Conservation (phyloP, 78 protist species). For the Dictyostelium firmibasis region DNA sequence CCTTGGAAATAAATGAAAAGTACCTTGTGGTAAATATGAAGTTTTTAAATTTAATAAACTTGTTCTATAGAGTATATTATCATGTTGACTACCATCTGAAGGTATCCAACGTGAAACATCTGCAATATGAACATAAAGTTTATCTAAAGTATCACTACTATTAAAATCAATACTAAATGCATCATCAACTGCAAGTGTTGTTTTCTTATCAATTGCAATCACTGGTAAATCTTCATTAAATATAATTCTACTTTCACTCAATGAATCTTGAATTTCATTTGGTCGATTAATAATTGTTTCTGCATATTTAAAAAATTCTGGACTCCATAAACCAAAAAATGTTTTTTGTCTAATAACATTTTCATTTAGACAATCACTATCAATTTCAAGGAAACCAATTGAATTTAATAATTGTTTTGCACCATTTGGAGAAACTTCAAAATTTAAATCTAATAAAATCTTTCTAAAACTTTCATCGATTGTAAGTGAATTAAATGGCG, state of each 20-base stretch:
- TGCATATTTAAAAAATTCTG: not conserved
- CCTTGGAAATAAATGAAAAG: constrained; percentile 9
- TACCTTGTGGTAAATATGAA: not conserved
- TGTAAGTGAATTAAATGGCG: not conserved
- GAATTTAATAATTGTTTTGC: not conserved
- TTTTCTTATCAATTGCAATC: not conserved
- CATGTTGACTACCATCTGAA: no score
- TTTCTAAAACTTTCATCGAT: not conserved
- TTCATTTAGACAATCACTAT: not conserved
- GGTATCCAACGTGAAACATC: constrained; percentile 38
- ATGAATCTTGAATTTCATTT: not conserved
- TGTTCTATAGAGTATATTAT: not conserved
- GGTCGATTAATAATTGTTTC: not conserved
- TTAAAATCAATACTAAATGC: constrained; percentile 7
- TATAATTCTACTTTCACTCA: not conserved
- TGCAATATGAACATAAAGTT: constrained; percentile 4
- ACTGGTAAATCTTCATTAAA: not conserved
- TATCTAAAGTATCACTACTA: not conserved
- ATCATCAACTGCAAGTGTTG: constrained; percentile 28
- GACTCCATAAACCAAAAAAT: not conserved
- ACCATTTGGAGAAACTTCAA: not conserved
- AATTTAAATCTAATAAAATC: not conserved
- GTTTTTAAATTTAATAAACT: not conserved
- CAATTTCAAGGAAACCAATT: not conserved
- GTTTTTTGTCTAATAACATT: not conserved